phyloP scores from a whole-genome alignment of 805 yeast genomes.

The Barnettozyma salicaria region DNA sequence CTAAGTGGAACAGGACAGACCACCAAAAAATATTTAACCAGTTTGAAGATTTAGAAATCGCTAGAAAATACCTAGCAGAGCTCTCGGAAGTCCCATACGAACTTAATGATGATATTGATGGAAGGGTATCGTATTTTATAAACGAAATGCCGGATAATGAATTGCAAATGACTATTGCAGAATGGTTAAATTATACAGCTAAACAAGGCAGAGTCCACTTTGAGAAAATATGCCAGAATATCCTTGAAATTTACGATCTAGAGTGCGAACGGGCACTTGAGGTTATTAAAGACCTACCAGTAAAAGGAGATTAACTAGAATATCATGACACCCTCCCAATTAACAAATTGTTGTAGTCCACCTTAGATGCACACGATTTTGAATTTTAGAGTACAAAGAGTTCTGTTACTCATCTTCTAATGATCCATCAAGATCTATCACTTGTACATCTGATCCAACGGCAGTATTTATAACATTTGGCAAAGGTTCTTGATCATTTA shows the following conservation, averaged over 20 bases:
- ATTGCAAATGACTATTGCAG: constrained; percentile 58
- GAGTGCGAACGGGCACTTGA: constrained; percentile 49
- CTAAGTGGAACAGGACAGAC: constrained; percentile 28
- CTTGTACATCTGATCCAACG: constrained; percentile 1
- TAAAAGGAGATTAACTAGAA: constrained; percentile 1
- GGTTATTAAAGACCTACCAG: constrained; percentile 33
- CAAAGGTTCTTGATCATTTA: no score
- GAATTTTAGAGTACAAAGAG: background rate
- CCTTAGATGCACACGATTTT: no score
- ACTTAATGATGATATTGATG: constrained; percentile 58
- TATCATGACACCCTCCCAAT: no score
- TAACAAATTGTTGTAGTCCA: no score
- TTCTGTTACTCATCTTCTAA: constrained; percentile 2
- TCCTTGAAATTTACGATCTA: constrained; percentile 41
- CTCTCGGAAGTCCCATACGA: constrained; percentile 24
- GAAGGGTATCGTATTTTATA: constrained; percentile 56
- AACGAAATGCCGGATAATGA: constrained; percentile 66
- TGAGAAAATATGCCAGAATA: constrained; percentile 37
- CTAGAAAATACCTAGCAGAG: constrained; percentile 23
- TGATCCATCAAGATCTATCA: constrained; percentile 1
- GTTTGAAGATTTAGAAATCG: constrained; percentile 29
- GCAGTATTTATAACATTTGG: no score
- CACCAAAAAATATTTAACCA: constrained; percentile 23
- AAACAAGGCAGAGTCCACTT: constrained; percentile 45
- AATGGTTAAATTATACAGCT: constrained; percentile 61